Evolutionary conservation across 2,329 filamentous ascomycete species (phyloP).

Genomic region (Xylariomycetidae sp.): DNA sequence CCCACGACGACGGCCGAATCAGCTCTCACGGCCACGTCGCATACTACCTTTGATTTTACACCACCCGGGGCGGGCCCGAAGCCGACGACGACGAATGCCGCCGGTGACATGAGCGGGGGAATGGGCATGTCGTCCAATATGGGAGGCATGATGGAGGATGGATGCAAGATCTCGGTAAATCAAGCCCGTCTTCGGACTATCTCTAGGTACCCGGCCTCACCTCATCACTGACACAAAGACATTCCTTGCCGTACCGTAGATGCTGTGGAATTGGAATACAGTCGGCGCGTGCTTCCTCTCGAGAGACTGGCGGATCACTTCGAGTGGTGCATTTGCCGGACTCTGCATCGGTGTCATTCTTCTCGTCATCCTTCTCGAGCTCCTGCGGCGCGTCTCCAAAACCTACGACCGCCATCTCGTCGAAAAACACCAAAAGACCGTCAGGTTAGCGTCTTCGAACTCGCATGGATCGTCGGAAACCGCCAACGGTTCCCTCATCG

Average conservation of each 20-base stretch:
- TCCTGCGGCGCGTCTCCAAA: slow-evolving; percentile 63
- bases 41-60: slow-evolving; percentile 6
- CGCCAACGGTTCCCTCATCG: slow-evolving; percentile 19
- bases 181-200: background rate
- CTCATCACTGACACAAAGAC: background rate
- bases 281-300: slow-evolving; percentile 71
- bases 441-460: slow-evolving; percentile 8
- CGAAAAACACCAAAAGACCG: slow-evolving; percentile 32
- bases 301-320: slow-evolving; percentile 66
- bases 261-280: slow-evolving; percentile 79
- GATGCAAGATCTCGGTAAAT: slow-evolving; percentile 21
- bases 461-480: slow-evolving; percentile 13
- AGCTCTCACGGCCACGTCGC: background rate
- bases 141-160: slow-evolving; percentile 5
- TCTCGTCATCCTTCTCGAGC: slow-evolving; percentile 70
- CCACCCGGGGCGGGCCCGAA: slow-evolving; percentile 4
- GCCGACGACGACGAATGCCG: slow-evolving; percentile 2
- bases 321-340: slow-evolving; percentile 67
- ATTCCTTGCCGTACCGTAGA: slow-evolving; percentile 40
- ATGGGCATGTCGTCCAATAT: slow-evolving; percentile 8
- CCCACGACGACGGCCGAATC: background rate
- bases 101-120: background rate
- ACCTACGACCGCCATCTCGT: slow-evolving; percentile 68
- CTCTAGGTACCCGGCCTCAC: background rate
- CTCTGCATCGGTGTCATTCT: slow-evolving; percentile 73